phyloP scores from a whole-genome alignment of 2,329 filamentous ascomycete species.

The Elsinoe fawcettii region DNA sequence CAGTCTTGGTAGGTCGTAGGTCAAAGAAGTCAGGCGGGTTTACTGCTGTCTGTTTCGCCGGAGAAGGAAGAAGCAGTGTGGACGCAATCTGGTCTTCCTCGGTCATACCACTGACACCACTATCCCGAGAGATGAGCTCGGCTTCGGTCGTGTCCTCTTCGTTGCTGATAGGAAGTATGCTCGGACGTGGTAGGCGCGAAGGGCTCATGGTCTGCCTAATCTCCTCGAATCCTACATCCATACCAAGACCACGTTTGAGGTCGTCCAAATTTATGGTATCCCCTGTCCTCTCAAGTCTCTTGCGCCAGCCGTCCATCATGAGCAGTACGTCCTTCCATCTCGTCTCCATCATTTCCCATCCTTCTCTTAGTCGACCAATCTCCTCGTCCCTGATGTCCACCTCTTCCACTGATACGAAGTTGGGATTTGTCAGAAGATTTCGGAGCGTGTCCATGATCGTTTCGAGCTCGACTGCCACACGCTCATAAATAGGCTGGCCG shows the following conservation, averaged over 20 bases:
- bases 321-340: constrained; percentile 83
- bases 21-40: constrained; percentile 32
- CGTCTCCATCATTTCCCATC: constrained; percentile 89
- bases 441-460: constrained; percentile 71
- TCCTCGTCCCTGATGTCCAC: constrained; percentile 88
- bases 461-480: constrained; percentile 65
- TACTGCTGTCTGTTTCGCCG: constrained; percentile 17
- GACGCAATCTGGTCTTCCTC: constrained; percentile 11
- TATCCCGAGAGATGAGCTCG: constrained; percentile 24
- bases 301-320: constrained; percentile 88
- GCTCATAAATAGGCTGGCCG: constrained; percentile 49
- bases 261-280: constrained; percentile 57
- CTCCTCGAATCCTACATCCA: constrained; percentile 44
- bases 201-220: constrained; percentile 20
- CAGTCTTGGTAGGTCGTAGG: constrained; percentile 23
- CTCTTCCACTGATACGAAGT: constrained; percentile 91
- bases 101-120: constrained; percentile 25
- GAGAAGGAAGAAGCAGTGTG: constrained; percentile 1
- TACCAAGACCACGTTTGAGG: constrained; percentile 52
- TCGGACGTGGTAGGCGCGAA: constrained; percentile 45
- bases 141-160: constrained; percentile 16
- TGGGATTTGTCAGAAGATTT: constrained; percentile 83
- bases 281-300: constrained; percentile 64
- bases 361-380: constrained; percentile 70
- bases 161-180: neutral